Evolutionary conservation across 176 grass and related monocot species (phyloP).

Genomic region (Oryza longistaminata): DNA sequence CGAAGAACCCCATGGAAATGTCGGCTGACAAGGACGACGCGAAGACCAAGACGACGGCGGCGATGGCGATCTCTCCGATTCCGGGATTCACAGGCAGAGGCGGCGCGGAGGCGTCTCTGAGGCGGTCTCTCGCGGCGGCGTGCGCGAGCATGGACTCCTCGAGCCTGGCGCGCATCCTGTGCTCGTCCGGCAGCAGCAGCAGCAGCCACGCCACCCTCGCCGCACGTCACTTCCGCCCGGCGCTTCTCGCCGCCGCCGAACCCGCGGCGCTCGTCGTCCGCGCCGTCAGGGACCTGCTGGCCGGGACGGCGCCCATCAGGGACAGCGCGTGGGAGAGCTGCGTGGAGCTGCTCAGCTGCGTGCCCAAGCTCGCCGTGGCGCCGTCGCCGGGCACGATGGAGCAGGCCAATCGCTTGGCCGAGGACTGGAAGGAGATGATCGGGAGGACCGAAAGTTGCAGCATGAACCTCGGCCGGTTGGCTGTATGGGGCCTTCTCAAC

Average conservation of each 20-base stretch:
- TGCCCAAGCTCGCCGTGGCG: background rate
- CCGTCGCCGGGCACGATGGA: conserved; percentile 21
- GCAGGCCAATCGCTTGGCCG: conserved; percentile 20
- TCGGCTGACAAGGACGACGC: too few species aligned
- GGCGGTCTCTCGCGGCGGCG: background rate
- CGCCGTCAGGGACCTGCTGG: conserved; percentile 36
- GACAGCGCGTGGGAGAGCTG: conserved; percentile 34
- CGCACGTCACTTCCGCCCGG: conserved; percentile 15
- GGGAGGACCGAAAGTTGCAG: background rate
- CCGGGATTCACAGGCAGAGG: background rate
- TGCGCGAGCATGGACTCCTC: conserved; percentile 35
- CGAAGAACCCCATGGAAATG: too few species aligned
- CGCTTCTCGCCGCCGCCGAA: conserved; percentile 22
- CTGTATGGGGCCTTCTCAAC: conserved; percentile 38
- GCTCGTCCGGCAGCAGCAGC: background rate
- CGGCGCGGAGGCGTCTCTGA: background rate
- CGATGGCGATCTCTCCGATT: background rate
- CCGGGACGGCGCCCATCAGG: background rate
- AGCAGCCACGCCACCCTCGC: background rate
- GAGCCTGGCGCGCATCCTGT: conserved; percentile 3
- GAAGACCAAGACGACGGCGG: background rate
- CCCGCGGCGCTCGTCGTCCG: conserved; percentile 25
- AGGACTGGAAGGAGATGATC: conserved; percentile 47
- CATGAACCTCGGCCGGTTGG: conserved; percentile 18
- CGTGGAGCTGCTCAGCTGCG: conserved; percentile 17